Percentiles rank a stretch among this genome's conserved stretches.
Evolutionary conservation across 2,329 filamentous ascomycete genomes (phyloP).

Genomic region (Akanthomyces muscarius): DNA sequence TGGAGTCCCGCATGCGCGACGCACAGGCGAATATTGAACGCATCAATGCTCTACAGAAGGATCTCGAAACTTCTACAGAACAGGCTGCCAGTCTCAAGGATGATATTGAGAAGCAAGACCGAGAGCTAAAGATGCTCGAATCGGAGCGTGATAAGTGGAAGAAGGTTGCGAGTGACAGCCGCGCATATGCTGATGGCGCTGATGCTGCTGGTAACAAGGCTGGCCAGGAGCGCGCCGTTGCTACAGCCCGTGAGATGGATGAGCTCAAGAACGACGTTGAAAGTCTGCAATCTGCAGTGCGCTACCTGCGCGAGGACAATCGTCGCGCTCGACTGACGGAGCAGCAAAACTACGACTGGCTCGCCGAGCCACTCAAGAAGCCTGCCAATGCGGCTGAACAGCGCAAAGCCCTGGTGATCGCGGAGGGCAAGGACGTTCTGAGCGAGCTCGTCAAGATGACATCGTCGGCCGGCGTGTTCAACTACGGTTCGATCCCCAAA

Average conservation of each 20-base stretch:
- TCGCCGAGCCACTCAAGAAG: conserved; percentile 54
- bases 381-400: conserved; percentile 43
- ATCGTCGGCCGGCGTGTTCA: conserved; percentile 51
- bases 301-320: conserved; percentile 66
- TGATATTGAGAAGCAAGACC: conserved; percentile 63
- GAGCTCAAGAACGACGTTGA: conserved; percentile 65
- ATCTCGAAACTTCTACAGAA: conserved; percentile 51
- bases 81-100: conserved; percentile 53
- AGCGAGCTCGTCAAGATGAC: conserved; percentile 62
- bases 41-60: conserved; percentile 61
- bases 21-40: conserved; percentile 71
- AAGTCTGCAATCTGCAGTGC: conserved; percentile 59
- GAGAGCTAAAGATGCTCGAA: conserved; percentile 61
- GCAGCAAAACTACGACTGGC: conserved; percentile 56
- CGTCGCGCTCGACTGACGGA: conserved; percentile 56
- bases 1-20: conserved; percentile 83
- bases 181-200: conserved; percentile 51
- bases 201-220: conserved; percentile 50
- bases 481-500: conserved; percentile 53
- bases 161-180: conserved; percentile 62
- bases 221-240: conserved; percentile 63
- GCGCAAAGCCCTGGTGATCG: conserved; percentile 47
- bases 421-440: conserved; percentile 62
- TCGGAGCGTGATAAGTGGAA: conserved; percentile 67
- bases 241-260: conserved; percentile 70